phyloP scores from a whole-genome alignment of 352 stramenopile genomes.

The Thraustochytrium striatum region DNA sequence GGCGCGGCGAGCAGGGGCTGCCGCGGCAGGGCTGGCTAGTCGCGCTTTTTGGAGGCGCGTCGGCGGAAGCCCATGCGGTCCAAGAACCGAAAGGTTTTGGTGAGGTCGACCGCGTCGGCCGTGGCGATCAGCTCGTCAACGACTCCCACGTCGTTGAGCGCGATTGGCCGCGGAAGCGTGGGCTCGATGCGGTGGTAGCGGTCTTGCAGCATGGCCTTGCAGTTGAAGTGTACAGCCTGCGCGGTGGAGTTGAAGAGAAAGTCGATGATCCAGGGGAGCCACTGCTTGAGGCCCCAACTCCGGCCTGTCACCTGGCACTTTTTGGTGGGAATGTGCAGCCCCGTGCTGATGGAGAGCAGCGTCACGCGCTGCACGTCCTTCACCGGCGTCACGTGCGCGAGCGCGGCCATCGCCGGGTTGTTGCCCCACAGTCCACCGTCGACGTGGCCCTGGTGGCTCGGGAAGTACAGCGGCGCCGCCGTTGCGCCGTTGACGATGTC shows the following conservation, averaged over 20 bases:
- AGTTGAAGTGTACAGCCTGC: conserved; percentile 12
- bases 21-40: too few relatives aligned
- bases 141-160: conserved; percentile 13
- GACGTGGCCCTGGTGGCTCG: conserved; percentile 26
- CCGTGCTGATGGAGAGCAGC: conserved; percentile 41
- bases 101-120: conserved; percentile 27
- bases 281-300: conserved; percentile 40
- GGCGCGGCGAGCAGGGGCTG: too few relatives aligned
- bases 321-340: background rate
- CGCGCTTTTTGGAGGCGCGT: background rate
- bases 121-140: conserved; percentile 8
- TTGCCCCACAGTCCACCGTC: conserved; percentile 47
- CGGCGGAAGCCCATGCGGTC: conserved; percentile 20
- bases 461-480: conserved; percentile 47
- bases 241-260: conserved; percentile 36
- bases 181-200: conserved; percentile 40
- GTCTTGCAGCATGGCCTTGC: conserved; percentile 21
- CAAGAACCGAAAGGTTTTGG: conserved; percentile 28
- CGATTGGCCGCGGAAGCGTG: background rate
- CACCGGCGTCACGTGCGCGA: conserved; percentile 1
- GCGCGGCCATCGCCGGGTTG: conserved; percentile 43
- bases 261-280: conserved; percentile 44
- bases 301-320: background rate
- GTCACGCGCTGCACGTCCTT: background rate
- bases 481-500: conserved; percentile 29